phyloP scores from a whole-genome alignment of 805 yeast genomes.

The Nakazawaea anatomiae region DNA sequence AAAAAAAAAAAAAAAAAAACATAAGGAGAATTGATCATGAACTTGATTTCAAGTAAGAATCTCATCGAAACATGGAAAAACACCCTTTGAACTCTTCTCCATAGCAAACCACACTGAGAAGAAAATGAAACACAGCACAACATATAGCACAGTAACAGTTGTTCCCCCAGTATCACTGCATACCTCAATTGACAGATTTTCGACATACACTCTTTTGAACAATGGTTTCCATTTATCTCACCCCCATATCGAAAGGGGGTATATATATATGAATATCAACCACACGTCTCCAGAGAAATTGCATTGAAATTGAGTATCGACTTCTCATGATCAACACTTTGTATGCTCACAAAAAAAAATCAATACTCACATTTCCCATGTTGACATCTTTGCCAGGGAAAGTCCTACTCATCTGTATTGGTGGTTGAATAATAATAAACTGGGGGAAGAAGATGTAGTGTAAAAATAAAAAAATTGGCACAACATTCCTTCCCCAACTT shows the following conservation, averaged over 20 bases:
- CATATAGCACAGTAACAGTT: too few species aligned
- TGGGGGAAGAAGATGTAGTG: too few species aligned
- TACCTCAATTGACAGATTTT: neutral
- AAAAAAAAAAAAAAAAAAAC: neutral
- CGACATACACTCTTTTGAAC: slow-evolving; percentile 1
- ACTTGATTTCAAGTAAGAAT: slow-evolving; percentile 3
- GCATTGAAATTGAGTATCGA: neutral
- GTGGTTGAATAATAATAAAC: neutral
- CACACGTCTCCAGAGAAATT: neutral
- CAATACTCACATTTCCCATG: neutral
- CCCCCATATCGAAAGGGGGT: too few species aligned
- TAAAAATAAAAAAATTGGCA: neutral
- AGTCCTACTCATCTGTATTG: slow-evolving; percentile 3
- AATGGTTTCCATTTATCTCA: too few species aligned
- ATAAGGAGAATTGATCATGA: slow-evolving; percentile 2
- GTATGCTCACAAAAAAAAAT: too few species aligned
- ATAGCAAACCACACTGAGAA: too few species aligned
- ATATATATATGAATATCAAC: too few species aligned
- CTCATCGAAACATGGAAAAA: neutral
- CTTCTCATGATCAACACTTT: too few species aligned
- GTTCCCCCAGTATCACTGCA: too few species aligned
- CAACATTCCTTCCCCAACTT: neutral
- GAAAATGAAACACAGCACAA: too few species aligned
- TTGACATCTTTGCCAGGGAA: neutral
- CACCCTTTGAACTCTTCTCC: too few species aligned